Base-by-base conservation (phyloP, 2,329 filamentous ascomycete species). In the Venturia oleaginea region DNA sequence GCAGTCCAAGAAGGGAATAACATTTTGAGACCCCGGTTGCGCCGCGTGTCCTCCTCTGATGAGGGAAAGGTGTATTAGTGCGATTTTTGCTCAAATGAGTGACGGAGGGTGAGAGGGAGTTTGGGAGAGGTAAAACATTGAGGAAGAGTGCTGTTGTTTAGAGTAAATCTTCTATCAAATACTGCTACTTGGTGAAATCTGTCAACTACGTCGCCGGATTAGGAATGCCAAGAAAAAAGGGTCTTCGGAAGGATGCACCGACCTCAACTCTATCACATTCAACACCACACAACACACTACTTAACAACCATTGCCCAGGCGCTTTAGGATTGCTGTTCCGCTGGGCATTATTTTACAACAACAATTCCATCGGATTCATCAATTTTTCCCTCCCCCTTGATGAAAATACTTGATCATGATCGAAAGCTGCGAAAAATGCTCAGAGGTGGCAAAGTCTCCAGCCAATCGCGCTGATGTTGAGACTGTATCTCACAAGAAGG, bases 1-100 rank as follows among this genome's bases (percentile, higher is more conserved):
- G 34, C n/a, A 17, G 59, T 60, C 59, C 59, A 43, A 24, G 51
- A 57, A 34, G 51, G 51, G 51, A 57, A 57, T 34, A 57, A n/a
- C 51, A 57, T 57, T 32, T 57, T 57, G 30, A 57, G 19, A 10
- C 27, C 51, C 30, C 19, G 10, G 4, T 57, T 57, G 51, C 51
- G 51, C 51, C 51, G 30, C 27, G 13, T 19, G 51, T 15, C 7
- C 27, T 17, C 51, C 51, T 57, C 19, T 57, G 27, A 30, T 27
- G 27, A 5, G 1, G 11, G 13, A 24, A 19, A 13, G 51, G 6
- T 57, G 2, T 57, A 57, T 34, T 34, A 4, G 51, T 3, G 51
- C 30, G 30, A 57, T 57, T 2, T n/a, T 34, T 19, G 27, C 4
- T 34, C 30, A 57, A 57, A 57, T n/a, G 51, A 57, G 51, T 34